phyloP scores from a whole-genome alignment of 2,329 filamentous ascomycete genomes.

The Pseudogymnoascus sp. region DNA sequence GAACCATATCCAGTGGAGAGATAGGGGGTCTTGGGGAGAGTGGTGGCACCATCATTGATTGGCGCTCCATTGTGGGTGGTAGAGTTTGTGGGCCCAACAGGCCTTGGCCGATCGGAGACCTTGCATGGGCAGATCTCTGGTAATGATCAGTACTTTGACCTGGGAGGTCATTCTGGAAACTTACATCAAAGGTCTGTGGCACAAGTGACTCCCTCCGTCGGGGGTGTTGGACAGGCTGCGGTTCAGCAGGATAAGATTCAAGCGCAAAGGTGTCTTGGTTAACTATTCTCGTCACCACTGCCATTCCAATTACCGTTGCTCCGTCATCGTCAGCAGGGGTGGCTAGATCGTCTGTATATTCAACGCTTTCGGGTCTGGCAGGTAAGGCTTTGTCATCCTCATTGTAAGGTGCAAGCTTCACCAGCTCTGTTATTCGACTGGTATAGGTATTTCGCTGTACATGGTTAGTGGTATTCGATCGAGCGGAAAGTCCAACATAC shows the following conservation, averaged over 20 bases:
- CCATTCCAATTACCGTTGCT: slow-evolving; percentile 42
- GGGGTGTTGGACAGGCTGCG: slow-evolving; percentile 24
- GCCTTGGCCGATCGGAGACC: slow-evolving; percentile 18
- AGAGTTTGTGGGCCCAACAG: slow-evolving; percentile 24
- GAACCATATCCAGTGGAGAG: slow-evolving; percentile 34
- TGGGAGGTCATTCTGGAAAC: slow-evolving; percentile 17
- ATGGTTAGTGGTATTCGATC: slow-evolving; percentile 17
- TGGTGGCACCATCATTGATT: slow-evolving; percentile 59
- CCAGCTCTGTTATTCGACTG: slow-evolving; percentile 78
- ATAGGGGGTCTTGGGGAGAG: slow-evolving; percentile 56
- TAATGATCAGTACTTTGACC: slow-evolving; percentile 22
- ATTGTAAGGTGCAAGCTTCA: slow-evolving; percentile 51
- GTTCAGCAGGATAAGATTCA: slow-evolving; percentile 21
- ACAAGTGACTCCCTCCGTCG: slow-evolving; percentile 30
- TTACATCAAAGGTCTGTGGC: slow-evolving; percentile 24
- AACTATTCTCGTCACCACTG: slow-evolving; percentile 44
- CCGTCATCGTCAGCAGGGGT: slow-evolving; percentile 37
- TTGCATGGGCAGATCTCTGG: slow-evolving; percentile 18
- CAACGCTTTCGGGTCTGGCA: slow-evolving; percentile 56
- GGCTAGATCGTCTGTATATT: slow-evolving; percentile 36
- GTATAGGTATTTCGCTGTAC: slow-evolving; percentile 77
- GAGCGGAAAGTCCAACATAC: slow-evolving; percentile 46
- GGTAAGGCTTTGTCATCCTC: slow-evolving; percentile 69
- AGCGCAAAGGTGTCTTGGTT: slow-evolving; percentile 30
- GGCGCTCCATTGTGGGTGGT: slow-evolving; percentile 45